A percentile compares a stretch with the other conserved stretches of the same genome.
Evolutionary conservation across 768 basidiomycete genomes (phyloP).

Genomic region (Tylopilus subfusipes): DNA sequence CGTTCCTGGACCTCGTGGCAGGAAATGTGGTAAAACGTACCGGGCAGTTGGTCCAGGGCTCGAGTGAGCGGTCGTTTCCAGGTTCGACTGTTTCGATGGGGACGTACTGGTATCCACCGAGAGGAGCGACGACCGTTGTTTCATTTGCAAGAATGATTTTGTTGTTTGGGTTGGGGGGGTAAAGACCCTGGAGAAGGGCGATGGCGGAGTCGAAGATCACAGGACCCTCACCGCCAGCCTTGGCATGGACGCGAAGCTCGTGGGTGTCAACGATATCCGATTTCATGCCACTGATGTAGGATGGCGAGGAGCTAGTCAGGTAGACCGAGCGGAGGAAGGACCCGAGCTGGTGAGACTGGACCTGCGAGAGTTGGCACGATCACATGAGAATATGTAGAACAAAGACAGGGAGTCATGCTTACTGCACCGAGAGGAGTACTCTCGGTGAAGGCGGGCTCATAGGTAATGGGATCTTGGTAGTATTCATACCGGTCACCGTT

Average conservation of each 20-base stretch:
- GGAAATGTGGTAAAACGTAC: conserved; percentile 30
- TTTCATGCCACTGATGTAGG: conserved; percentile 64
- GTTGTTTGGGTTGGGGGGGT: conserved; percentile 74
- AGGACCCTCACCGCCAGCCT: conserved; percentile 81
- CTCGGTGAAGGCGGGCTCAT: conserved; percentile 58
- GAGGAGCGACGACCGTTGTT: conserved; percentile 64
- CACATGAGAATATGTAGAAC: background rate
- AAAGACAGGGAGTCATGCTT: conserved; percentile 17
- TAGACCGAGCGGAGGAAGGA: conserved; percentile 60
- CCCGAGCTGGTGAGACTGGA: conserved; percentile 66
- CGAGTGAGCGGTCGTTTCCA: conserved; percentile 75
- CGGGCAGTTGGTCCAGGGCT: conserved; percentile 71
- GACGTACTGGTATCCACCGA: conserved; percentile 84
- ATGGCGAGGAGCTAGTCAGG: conserved; percentile 60
- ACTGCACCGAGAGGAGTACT: conserved; percentile 78
- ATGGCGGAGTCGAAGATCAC: conserved; percentile 85
- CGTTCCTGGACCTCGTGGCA: background rate
- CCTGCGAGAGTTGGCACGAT: conserved; percentile 35
- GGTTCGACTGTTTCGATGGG: conserved; percentile 89
- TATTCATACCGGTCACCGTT: conserved; percentile 72
- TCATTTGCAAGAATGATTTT: conserved; percentile 78
- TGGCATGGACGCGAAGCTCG: conserved; percentile 73
- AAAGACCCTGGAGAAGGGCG: conserved; percentile 81
- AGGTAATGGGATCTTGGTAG: conserved; percentile 69
- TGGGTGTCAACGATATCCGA: conserved; percentile 68